Evolutionary conservation across 225 moss, liverwort and hornwort species (phyloP), one percentile per base, ranked within the genome.

Genomic region (Physcomitrium patens): DNA sequence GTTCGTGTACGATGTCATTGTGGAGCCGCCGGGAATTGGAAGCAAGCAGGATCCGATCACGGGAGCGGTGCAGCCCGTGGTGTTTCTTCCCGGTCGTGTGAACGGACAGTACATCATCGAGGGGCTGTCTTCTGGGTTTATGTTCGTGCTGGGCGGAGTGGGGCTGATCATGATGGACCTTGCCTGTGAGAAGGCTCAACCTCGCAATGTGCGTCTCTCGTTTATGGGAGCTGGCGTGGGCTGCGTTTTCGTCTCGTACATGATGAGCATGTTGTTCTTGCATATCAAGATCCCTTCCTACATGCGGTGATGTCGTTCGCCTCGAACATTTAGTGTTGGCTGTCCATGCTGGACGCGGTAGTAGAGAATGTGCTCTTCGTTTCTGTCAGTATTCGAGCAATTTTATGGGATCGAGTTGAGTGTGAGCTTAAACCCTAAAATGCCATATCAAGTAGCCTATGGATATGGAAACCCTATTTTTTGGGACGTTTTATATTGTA

Each of bases 91-190:
- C 0, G 93, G 93, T 12, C 89, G 95, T 28, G 97, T 99, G 67
- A 99, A 99, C 70, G 97, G 91, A 9, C 97, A 99, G 78, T 93
- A 99, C 75, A 99, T 99, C 61, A 95, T 99, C 65, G 97, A 99
- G 68, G 97, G 97, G 19, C 79, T 99, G 28, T 91, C 97, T 45
- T 95, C 95, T 0, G 95, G 95, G 66, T 99, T 95, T 69, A 99
- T 99, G 93, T 89, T 99, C 44, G 91, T 99, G 81, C 84, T 99
- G 10, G 97, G 97, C 41, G 97, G 95, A 43, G 12, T 93, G 63
- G 97, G 97, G 1, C 82, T 99, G 62, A 85, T 95, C 48, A 85
- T 99, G 90, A 80, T 99, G 79, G 94, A 99, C 77, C 26, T 99
- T 22, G 95, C 90, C 12, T 81, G 89, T n/a, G 93, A 99, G 66